phyloP scores from a whole-genome alignment of 352 stramenopile species.

The Pythium aristosporum region DNA sequence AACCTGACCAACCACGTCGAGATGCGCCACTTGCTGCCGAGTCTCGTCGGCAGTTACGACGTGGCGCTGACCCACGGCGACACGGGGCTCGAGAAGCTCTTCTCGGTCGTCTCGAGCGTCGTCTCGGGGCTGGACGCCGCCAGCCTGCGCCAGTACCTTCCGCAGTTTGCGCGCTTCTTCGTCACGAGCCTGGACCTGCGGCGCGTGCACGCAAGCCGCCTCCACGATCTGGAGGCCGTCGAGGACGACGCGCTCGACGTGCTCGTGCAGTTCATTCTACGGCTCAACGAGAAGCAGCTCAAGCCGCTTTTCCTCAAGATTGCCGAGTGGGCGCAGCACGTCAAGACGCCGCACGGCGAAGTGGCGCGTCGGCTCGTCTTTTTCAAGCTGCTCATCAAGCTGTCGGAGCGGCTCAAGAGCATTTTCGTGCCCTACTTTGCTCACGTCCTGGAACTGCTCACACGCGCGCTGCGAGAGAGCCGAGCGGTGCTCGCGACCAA shows the following conservation, averaged over 20 bases:
- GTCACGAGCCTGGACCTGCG: constrained; percentile 73
- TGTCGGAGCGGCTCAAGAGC: constrained; percentile 76
- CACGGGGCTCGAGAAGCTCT: constrained; percentile 58
- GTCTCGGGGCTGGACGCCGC: constrained; percentile 50
- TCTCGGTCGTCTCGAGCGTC: constrained; percentile 67
- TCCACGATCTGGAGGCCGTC: constrained; percentile 61
- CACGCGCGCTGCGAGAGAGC: constrained; percentile 45
- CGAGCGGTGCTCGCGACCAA: constrained; percentile 42
- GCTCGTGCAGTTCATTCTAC: constrained; percentile 80
- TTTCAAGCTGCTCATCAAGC: constrained; percentile 77
- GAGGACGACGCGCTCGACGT: constrained; percentile 79
- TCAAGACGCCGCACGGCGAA: constrained; percentile 34
- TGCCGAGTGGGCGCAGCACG: constrained; percentile 65
- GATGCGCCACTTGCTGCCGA: constrained; percentile 71
- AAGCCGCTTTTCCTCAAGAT: constrained; percentile 89
- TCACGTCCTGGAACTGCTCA: constrained; percentile 68
- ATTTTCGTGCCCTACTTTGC: constrained; percentile 90
- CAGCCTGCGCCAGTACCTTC: constrained; percentile 60
- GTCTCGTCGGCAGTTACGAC: constrained; percentile 67
- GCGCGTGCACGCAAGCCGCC: constrained; percentile 55
- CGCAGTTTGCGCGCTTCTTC: constrained; percentile 83
- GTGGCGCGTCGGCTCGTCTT: constrained; percentile 71
- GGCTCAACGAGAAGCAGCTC: constrained; percentile 88
- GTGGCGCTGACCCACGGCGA: constrained; percentile 56
- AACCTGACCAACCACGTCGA: constrained; percentile 75